Percentiles rank a stretch among this genome's conserved stretches.
phyloP scores from a whole-genome alignment of 352 stramenopile species.

The Globisporangium uncinulatum region DNA sequence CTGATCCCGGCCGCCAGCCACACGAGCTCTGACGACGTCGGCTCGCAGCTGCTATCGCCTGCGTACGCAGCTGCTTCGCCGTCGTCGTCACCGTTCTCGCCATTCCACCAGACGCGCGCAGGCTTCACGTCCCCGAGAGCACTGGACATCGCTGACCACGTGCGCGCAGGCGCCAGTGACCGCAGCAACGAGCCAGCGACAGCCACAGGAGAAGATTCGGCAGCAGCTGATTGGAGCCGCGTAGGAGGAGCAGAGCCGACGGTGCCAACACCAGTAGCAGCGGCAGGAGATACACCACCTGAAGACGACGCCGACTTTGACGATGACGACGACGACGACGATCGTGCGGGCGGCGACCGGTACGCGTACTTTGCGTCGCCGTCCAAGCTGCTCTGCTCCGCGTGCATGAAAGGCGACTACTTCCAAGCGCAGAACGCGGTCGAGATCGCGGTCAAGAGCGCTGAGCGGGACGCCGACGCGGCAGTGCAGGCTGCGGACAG shows the following conservation, averaged over 20 bases:
- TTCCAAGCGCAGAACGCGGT: conserved; percentile 62
- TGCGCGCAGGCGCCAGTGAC: neutral
- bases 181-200: no score
- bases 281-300: neutral
- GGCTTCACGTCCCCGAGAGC: conserved; percentile 7
- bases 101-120: conserved; percentile 18
- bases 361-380: conserved; percentile 56
- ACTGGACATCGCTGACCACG: conserved; percentile 4
- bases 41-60: conserved; percentile 27
- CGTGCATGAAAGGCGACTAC: conserved; percentile 74
- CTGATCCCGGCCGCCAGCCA: conserved; percentile 28
- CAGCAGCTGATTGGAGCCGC: no score
- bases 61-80: conserved; percentile 33
- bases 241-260: neutral
- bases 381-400: conserved; percentile 55
- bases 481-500: no score
- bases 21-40: conserved; percentile 15
- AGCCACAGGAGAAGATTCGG: no score
- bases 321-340: conserved; percentile 19
- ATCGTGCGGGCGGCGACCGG: conserved; percentile 4
- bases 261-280: neutral
- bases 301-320: conserved; percentile 9
- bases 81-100: conserved; percentile 18
- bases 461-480: conserved; percentile 11
- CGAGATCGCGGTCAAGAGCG: conserved; percentile 45